phyloP scores from a whole-genome alignment of 179 eudicot species.

The Beta corolliflora region DNA sequence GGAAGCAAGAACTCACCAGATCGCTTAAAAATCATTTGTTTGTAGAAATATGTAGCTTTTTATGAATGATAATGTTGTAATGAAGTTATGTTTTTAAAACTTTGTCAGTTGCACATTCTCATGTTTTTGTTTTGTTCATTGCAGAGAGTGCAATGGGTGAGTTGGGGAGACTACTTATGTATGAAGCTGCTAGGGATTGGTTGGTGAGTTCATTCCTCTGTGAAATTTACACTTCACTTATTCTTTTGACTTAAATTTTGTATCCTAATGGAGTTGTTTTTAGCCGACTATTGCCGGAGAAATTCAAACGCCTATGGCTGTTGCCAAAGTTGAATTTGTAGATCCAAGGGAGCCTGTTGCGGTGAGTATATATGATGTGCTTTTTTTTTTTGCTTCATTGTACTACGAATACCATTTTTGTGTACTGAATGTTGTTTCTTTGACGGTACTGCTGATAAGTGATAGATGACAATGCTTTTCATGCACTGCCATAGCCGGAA shows the following conservation, averaged over 20 bases:
- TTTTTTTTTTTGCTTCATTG: conserved; percentile 6
- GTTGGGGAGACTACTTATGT: conserved; percentile 86
- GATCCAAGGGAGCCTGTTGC: conserved; percentile 92
- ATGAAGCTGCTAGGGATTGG: conserved; percentile 98
- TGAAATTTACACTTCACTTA: conserved; percentile 8
- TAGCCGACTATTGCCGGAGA: conserved; percentile 84
- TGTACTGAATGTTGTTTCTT: background rate
- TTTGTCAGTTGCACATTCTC: background rate
- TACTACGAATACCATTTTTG: background rate
- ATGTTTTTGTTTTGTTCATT: conserved; percentile 4
- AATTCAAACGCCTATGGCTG: conserved; percentile 85
- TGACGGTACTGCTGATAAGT: background rate
- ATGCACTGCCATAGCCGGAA: too few relatives aligned
- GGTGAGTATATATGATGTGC: conserved; percentile 49
- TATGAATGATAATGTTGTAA: background rate
- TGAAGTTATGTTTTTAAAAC: background rate
- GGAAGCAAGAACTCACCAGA: background rate
- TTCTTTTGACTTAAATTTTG: conserved; percentile 2
- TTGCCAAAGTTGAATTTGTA: conserved; percentile 81
- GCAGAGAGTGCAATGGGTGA: conserved; percentile 95
- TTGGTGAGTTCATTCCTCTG: conserved; percentile 54
- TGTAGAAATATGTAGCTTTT: background rate
- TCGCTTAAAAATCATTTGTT: background rate
- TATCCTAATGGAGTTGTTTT: conserved; percentile 18
- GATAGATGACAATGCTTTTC: too few relatives aligned